phyloP scores from a whole-genome alignment of 1,284 basidiomycete genomes.

The Microbotryum lychnidis-dioicae region DNA sequence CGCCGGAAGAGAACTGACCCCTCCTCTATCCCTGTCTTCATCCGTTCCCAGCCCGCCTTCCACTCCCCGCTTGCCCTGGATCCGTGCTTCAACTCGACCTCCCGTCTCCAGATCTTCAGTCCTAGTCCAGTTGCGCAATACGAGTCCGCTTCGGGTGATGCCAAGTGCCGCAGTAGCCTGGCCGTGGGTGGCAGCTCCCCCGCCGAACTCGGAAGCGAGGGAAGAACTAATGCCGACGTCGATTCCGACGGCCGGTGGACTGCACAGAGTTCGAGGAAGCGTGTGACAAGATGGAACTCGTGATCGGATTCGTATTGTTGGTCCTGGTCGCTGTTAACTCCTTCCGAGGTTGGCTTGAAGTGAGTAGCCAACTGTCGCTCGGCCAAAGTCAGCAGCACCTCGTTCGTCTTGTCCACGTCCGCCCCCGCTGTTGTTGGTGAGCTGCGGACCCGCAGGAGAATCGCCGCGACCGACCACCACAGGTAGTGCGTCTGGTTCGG shows the following conservation, averaged over 20 bases:
- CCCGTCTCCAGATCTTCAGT: slow-evolving; percentile 49
- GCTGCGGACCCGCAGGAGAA: slow-evolving; percentile 52
- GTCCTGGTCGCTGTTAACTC: neutral
- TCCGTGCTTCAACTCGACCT: slow-evolving; percentile 29
- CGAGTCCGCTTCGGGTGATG: slow-evolving; percentile 15
- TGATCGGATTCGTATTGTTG: slow-evolving; percentile 10
- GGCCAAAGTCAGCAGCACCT: slow-evolving; percentile 57
- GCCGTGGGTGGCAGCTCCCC: neutral
- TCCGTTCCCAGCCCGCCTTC: slow-evolving; percentile 56
- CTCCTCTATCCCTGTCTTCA: slow-evolving; percentile 43
- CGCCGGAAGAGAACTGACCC: slow-evolving; percentile 39
- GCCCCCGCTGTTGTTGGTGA: too few species aligned
- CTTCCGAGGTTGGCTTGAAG: neutral
- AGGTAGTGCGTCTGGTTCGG: slow-evolving; percentile 69
- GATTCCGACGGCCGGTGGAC: neutral
- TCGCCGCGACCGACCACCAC: slow-evolving; percentile 72
- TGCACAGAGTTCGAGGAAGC: slow-evolving; percentile 24
- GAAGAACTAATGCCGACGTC: neutral
- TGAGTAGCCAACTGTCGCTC: slow-evolving; percentile 24
- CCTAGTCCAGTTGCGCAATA: slow-evolving; percentile 56
- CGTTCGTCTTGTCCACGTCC: slow-evolving; percentile 47
- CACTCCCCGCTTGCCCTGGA: slow-evolving; percentile 24
- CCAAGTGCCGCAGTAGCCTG: slow-evolving; percentile 19
- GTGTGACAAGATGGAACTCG: slow-evolving; percentile 24
- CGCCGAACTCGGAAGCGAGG: slow-evolving; percentile 1